Evolutionary conservation across 2,329 filamentous ascomycete species (phyloP).

Genomic region (Ophiostoma pallidulum): DNA sequence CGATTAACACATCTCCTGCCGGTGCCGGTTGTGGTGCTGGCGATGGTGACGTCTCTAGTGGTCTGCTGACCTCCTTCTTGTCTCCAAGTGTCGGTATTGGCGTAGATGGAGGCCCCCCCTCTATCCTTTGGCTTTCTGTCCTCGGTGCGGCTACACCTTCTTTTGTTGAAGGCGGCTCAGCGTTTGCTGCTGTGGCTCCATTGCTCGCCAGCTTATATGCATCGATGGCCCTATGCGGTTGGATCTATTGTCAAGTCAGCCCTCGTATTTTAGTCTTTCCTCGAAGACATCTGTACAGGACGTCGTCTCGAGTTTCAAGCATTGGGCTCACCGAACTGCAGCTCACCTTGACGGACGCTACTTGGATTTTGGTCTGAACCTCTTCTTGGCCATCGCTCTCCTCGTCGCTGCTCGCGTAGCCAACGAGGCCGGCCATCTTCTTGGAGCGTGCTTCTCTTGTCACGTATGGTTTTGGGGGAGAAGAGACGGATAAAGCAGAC

Average conservation of each 20-base stretch:
- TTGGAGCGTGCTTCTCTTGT: background rate
- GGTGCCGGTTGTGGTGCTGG: background rate
- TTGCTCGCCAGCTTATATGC: background rate
- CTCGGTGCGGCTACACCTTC: too few relatives aligned
- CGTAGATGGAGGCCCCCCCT: background rate
- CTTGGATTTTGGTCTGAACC: background rate
- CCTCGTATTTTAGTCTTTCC: too few relatives aligned
- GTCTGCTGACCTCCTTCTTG: background rate
- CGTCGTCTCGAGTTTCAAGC: too few relatives aligned
- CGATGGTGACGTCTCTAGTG: background rate
- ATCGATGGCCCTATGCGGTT: too few relatives aligned
- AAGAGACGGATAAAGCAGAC: too few relatives aligned
- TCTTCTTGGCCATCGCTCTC: constrained; percentile 20
- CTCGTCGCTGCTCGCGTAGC: constrained; percentile 44
- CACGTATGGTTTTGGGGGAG: too few relatives aligned
- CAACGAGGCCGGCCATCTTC: constrained; percentile 36
- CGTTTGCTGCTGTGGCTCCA: too few relatives aligned
- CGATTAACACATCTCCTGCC: constrained; percentile 9
- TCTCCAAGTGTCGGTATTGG: background rate
- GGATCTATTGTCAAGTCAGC: too few relatives aligned
- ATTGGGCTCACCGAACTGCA: too few relatives aligned
- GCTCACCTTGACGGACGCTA: too few relatives aligned
- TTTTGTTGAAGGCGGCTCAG: background rate
- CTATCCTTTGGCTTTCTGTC: background rate
- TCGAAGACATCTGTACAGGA: too few relatives aligned